A percentile compares a stretch with the other conserved stretches of the same genome.
Conservation (phyloP, 371 early-diverging fungal genomes). For the Mortierella sp. region DNA sequence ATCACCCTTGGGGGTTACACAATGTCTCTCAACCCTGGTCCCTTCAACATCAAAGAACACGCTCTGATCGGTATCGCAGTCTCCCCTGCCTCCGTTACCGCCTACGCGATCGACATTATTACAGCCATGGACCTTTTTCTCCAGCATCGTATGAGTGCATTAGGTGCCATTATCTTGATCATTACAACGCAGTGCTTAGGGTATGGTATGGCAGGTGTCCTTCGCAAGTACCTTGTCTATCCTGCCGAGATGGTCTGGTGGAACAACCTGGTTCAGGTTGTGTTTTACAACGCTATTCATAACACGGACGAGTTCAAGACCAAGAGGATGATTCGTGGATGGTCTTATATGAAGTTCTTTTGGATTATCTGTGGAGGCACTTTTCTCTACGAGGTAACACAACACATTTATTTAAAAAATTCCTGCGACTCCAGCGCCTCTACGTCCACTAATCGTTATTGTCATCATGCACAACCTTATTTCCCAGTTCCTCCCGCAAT, state of each 20-base stretch:
- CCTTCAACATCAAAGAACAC: constrained; percentile 70
- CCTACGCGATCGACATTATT: constrained; percentile 65
- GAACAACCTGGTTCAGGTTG: constrained; percentile 77
- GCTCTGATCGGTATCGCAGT: constrained; percentile 59
- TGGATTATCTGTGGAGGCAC: constrained; percentile 19
- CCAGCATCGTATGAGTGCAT: constrained; percentile 59
- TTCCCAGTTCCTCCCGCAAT: constrained; percentile 57
- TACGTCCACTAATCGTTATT: too few species aligned
- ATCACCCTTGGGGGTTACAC: constrained; percentile 19
- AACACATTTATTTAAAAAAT: too few species aligned
- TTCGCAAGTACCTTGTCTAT: constrained; percentile 81
- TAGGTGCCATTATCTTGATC: constrained; percentile 67
- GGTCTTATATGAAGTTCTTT: neutral
- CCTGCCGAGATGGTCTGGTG: constrained; percentile 93
- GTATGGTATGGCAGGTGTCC: constrained; percentile 85
- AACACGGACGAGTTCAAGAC: constrained; percentile 60
- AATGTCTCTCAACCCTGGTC: constrained; percentile 62
- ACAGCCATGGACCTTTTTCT: constrained; percentile 69
- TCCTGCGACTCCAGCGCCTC: too few species aligned
- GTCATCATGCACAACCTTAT: too few species aligned
- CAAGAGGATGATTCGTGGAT: constrained; percentile 59
- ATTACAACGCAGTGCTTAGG: constrained; percentile 80
- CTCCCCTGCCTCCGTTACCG: constrained; percentile 39
- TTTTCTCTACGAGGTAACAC: constrained; percentile 53
- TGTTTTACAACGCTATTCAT: constrained; percentile 81